These are phyloP conservation scores for Casaregolazyma suthepensis DNA, from an alignment of 1,139 yeast species.

Conservation along the genomic window DNA sequence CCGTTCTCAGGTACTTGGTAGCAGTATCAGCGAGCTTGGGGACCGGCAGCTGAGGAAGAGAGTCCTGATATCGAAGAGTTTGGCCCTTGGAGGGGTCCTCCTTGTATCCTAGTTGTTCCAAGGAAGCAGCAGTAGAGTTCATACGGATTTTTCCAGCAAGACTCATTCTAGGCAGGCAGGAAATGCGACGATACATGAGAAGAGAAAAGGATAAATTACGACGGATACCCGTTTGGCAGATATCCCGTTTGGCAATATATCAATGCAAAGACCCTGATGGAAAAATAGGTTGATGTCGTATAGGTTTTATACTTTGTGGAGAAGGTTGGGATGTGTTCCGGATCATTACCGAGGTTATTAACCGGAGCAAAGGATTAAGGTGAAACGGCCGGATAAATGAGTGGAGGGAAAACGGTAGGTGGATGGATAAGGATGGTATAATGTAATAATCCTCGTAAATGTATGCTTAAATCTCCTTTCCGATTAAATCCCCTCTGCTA, in stretches of 20 bases:
- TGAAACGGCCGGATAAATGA: not conserved
- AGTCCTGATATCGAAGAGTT: conserved; percentile 64
- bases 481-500: not conserved
- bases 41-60: conserved; percentile 81
- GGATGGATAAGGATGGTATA: not conserved
- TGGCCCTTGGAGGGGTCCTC: conserved; percentile 51
- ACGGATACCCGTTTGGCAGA: not conserved
- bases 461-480: too few species aligned
- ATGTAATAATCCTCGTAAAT: not conserved
- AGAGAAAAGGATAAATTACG: not conserved
- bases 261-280: not conserved
- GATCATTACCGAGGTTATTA: not conserved
- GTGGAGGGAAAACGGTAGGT: not conserved
- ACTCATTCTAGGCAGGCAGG: conserved; percentile 4
- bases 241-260: not conserved
- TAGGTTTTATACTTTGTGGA: not conserved
- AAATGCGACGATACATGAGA: not conserved
- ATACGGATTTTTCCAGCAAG: conserved; percentile 16
- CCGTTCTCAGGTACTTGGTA: conserved; percentile 59
- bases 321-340: not conserved
- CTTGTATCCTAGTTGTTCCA: conserved; percentile 26
- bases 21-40: conserved; percentile 75
- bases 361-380: not conserved
- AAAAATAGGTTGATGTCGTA: not conserved
- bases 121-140: conserved; percentile 29